Conservation (phyloP, 2,329 filamentous ascomycete genomes). For the Fusarium sp. region DNA sequence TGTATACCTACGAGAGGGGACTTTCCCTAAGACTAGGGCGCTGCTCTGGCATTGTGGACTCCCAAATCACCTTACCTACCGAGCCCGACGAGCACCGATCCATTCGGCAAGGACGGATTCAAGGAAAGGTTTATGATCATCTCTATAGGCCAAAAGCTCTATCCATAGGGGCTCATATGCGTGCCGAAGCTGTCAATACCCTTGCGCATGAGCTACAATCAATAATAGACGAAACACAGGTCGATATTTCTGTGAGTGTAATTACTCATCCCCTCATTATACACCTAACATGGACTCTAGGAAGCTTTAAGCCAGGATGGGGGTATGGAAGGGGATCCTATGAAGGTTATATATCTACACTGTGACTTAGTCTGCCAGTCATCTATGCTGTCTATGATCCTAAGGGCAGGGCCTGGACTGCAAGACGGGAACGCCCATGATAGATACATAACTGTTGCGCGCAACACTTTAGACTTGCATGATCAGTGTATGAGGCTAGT, state of each 20-base stretch:
- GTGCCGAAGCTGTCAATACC: not conserved
- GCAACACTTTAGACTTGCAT: constrained; percentile 52
- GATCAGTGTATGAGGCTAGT: constrained; percentile 50
- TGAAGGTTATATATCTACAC: constrained; percentile 50
- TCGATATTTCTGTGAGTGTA: constrained; percentile 22
- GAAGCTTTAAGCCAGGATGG: not conserved
- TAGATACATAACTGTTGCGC: constrained; percentile 51
- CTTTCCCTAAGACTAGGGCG: constrained; percentile 54
- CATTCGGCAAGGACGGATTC: constrained; percentile 44
- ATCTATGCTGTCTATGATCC: constrained; percentile 52
- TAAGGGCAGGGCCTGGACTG: constrained; percentile 44
- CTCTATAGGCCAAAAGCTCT: constrained; percentile 49
- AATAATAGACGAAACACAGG: constrained; percentile 25
- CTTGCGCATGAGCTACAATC: constrained; percentile 24
- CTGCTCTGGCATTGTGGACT: constrained; percentile 51
- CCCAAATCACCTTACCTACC: constrained; percentile 47
- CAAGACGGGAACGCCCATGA: constrained; percentile 9
- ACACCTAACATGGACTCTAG: constrained; percentile 14
- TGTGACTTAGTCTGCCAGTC: constrained; percentile 53
- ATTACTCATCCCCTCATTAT: fast-evolving
- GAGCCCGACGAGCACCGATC: constrained; percentile 33
- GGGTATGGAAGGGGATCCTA: constrained; percentile 29
- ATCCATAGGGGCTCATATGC: not conserved
- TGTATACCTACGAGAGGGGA: constrained; percentile 54
- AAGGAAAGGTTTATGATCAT: constrained; percentile 51